A percentile compares a stretch with the other conserved stretches of the same genome.
These are phyloP conservation scores for Camellia lanceoleosa DNA, from an alignment of 148 eudicot species.

Conservation along the genomic window DNA sequence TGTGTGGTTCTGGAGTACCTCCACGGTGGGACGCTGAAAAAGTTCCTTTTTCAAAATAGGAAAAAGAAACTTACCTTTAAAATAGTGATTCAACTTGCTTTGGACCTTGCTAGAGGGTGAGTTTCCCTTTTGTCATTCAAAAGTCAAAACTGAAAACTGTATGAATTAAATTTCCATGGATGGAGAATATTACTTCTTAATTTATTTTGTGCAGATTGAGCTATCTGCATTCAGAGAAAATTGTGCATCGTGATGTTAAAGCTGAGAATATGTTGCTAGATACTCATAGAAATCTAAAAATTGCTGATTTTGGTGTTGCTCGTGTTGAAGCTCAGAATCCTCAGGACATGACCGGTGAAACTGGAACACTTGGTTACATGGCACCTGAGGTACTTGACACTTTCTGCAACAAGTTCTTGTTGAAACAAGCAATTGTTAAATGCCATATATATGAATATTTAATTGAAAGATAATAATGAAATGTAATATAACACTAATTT, in stretches of 20 bases:
- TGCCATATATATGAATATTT: too few species aligned
- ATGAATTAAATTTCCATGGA: background rate
- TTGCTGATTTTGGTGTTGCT: conserved; percentile 97
- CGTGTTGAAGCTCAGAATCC: conserved; percentile 89
- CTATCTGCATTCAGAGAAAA: conserved; percentile 78
- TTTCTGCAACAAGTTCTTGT: background rate
- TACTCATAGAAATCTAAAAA: conserved; percentile 46
- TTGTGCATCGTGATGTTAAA: conserved; percentile 93
- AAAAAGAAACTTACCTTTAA: conserved; percentile 73
- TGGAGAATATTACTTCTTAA: background rate
- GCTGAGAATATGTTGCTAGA: conserved; percentile 91
- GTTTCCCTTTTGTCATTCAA: conserved; percentile 9
- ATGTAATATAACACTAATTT: too few species aligned
- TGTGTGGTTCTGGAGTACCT: conserved; percentile 85
- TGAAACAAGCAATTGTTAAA: too few species aligned
- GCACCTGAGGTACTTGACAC: conserved; percentile 70
- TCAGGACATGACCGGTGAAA: conserved; percentile 86
- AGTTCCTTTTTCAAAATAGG: conserved; percentile 52
- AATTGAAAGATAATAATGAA: too few species aligned
- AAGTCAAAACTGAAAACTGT: background rate
- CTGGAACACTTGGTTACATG: conserved; percentile 93
- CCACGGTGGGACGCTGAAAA: conserved; percentile 72
- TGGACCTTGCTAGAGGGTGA: conserved; percentile 87
- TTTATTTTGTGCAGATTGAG: conserved; percentile 44
- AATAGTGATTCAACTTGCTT: conserved; percentile 70